A percentile compares a stretch with the other conserved stretches of the same genome.
Evolutionary conservation across 2,329 filamentous ascomycete genomes (phyloP).

Genomic region (Onygenales sp.): DNA sequence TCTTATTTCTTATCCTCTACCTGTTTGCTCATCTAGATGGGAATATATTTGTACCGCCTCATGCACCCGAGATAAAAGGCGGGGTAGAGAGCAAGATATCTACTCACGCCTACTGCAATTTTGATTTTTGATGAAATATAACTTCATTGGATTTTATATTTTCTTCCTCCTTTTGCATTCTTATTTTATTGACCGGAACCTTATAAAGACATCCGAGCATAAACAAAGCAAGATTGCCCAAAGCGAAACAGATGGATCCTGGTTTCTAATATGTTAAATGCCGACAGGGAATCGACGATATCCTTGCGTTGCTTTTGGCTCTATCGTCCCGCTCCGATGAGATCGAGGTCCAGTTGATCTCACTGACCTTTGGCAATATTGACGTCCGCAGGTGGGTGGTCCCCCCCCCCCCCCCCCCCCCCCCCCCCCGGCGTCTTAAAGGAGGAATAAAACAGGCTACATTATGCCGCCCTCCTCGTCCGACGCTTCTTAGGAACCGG

Average conservation of each 20-base stretch:
- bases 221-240: too few relatives aligned
- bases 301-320: conserved; percentile 78
- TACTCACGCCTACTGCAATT: not conserved
- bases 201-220: too few relatives aligned
- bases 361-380: conserved; percentile 89
- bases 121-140: not conserved
- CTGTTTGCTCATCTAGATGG: too few relatives aligned
- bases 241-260: too few relatives aligned
- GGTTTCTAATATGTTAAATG: not conserved
- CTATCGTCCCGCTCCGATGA: conserved; percentile 74
- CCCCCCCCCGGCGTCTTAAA: not conserved
- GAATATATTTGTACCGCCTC: too few relatives aligned
- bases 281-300: conserved; percentile 69
- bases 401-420: not conserved
- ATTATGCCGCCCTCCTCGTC: not conserved
- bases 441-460: not conserved
- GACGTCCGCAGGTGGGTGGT: conserved; percentile 62
- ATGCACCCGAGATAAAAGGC: too few relatives aligned
- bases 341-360: conserved; percentile 74
- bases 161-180: not conserved
- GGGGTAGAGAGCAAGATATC: not conserved
- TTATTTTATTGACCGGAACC: not conserved
- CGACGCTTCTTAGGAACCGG: not conserved
- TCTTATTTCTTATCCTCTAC: too few relatives aligned
- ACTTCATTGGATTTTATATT: not conserved